Evolutionary conservation across 2,329 filamentous ascomycete genomes (phyloP), one percentile per base, ranked within the genome.

Genomic region (Scedosporium apiospermum): DNA sequence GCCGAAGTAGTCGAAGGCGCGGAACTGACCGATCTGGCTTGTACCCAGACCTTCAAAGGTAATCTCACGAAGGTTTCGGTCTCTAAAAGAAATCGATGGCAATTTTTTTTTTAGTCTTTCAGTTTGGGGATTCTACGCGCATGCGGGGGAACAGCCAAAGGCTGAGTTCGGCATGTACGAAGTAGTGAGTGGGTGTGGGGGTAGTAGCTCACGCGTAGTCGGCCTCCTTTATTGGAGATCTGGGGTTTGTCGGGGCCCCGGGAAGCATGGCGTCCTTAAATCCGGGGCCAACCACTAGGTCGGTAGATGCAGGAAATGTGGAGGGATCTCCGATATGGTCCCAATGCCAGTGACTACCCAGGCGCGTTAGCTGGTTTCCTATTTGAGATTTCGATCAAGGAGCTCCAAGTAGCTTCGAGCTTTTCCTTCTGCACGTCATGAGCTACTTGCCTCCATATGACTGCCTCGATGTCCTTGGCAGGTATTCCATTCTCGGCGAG

Each of bases 281-380:
- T 0, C 82, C 82, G 0, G 81, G 77, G 0, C 82, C 83, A 3
- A 83, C 80, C 38, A 84, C 66, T 0, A 85, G 66, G 7, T 77
- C 73, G 0, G 80, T 81, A 1, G 66, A 70, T 0, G 66, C 0
- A 0, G 80, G 79, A 58, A 85, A 85, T 0, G 68, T 71, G 0
- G 76, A 74, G 0, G 76, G 73, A 62, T 83, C 77, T 0, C 82
- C 83, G 7, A 76, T 78, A 63, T 85, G 82, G 66, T 85, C 82
- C 69, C 74, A 79, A 64, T 80, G 77, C 70, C 74, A 78, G 65
- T 82, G 79, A 62, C 76, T 77, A 69, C 21, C 12, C 3, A 44
- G 44, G 21, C 21, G 21, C 27, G 44, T 16, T 62, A 27, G 57
- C n/a, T 21, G 4, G 57, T 59, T 21, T 59, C 27, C 14, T 38